These are phyloP conservation scores for Eimeria zaria DNA, from an alignment of 169 alveolate genomes.

Conservation along the genomic window DNA sequence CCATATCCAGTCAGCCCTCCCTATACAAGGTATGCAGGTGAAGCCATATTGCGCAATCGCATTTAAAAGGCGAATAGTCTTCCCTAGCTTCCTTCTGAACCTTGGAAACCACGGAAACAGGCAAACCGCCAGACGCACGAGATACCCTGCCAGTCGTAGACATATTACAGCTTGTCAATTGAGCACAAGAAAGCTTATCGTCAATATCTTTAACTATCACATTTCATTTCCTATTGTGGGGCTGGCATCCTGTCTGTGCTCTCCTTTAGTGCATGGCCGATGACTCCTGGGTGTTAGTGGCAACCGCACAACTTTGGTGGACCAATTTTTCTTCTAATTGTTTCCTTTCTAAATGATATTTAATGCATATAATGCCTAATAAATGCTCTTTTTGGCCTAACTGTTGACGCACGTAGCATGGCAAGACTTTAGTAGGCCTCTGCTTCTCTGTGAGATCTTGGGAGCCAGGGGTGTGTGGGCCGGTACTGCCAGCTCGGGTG, in stretches of 20 bases:
- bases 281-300: constrained; percentile 4
- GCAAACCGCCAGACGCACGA: background rate
- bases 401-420: background rate
- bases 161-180: background rate
- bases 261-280: constrained; percentile 35
- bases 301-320: constrained; percentile 46
- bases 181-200: background rate
- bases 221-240: background rate
- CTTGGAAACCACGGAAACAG: background rate
- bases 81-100: background rate
- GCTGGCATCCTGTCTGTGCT: constrained; percentile 23
- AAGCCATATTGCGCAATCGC: background rate
- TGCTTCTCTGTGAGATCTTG: background rate
- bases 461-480: constrained; percentile 30
- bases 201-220: background rate
- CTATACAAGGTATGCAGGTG: background rate
- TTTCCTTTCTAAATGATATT: background rate
- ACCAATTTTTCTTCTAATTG: background rate
- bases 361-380: background rate
- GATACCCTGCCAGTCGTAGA: background rate
- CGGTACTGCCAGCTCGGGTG: background rate
- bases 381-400: background rate
- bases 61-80: background rate
- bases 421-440: constrained; percentile 17
- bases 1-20: background rate